A percentile compares a stretch with the other conserved stretches of the same genome.
Conservation (phyloP, 192 early-diverging fungal species). For the Helicostylum pulchrum region DNA sequence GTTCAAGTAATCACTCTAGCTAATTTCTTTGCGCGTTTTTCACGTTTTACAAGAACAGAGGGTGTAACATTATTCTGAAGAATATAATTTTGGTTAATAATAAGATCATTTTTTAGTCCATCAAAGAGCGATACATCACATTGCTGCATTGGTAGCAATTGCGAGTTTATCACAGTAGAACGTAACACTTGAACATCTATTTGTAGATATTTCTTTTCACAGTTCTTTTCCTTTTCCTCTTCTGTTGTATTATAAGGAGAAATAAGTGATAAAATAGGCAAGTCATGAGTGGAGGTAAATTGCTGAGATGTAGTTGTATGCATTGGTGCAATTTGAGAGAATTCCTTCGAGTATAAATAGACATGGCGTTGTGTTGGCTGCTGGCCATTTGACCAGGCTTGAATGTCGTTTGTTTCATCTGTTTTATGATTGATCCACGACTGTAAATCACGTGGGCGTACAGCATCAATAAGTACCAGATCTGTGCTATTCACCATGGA, state of each 20-base stretch:
- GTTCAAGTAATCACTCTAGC: not conserved
- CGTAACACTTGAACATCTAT: constrained; percentile 74
- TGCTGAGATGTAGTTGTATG: constrained; percentile 8
- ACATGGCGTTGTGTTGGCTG: constrained; percentile 33
- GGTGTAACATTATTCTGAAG: not conserved
- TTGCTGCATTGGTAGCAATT: constrained; percentile 5
- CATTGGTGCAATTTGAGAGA: constrained; percentile 29
- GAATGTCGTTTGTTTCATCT: constrained; percentile 15
- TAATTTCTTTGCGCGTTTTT: not conserved
- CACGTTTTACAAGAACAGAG: not conserved
- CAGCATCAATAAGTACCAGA: constrained; percentile 31
- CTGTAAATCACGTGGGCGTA: constrained; percentile 26
- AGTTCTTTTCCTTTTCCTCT: constrained; percentile 23
- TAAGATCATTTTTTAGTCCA: not conserved
- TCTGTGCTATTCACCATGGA: constrained; percentile 12
- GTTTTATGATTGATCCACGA: constrained; percentile 28
- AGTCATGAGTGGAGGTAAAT: constrained; percentile 17
- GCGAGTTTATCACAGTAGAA: constrained; percentile 45
- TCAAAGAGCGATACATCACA: not conserved
- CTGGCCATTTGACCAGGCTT: constrained; percentile 14
- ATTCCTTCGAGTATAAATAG: constrained; percentile 28
- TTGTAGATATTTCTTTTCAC: constrained; percentile 52
- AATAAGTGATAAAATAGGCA: constrained; percentile 34
- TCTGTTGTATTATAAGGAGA: constrained; percentile 31
- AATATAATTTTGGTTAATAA: not conserved